These are phyloP conservation scores for Podospora conica DNA, from an alignment of 495 filamentous ascomycete species.

Conservation along the genomic window DNA sequence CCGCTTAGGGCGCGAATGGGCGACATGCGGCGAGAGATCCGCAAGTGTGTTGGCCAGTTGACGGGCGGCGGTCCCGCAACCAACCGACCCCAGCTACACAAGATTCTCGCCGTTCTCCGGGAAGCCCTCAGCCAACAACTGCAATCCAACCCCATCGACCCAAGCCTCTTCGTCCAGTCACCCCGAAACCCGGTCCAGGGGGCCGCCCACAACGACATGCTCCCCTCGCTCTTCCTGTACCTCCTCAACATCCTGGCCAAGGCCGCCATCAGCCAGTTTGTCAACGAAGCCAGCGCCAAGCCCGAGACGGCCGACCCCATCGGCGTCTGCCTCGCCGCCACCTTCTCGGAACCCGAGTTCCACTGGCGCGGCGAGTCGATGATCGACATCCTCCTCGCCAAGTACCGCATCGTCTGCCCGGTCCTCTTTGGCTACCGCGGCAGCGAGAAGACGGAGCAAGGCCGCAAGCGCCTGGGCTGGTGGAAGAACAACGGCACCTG, in stretches of 20 bases:
- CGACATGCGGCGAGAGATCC: conserved; percentile 66
- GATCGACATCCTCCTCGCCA: conserved; percentile 83
- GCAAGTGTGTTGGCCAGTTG: conserved; percentile 67
- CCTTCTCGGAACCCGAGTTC: conserved; percentile 64
- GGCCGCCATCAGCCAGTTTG: conserved; percentile 64
- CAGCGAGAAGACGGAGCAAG: conserved; percentile 64
- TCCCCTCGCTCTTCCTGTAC: conserved; percentile 71
- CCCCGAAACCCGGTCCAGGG: conserved; percentile 49
- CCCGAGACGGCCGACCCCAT: conserved; percentile 72
- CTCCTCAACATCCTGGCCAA: conserved; percentile 80
- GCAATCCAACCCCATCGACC: conserved; percentile 54
- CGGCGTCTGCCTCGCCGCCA: conserved; percentile 65
- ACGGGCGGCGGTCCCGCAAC: conserved; percentile 51
- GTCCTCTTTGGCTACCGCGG: conserved; percentile 81
- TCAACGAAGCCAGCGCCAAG: conserved; percentile 64
- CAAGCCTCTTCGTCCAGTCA: conserved; percentile 58
- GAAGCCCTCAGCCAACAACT: conserved; percentile 38
- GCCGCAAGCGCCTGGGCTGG: conserved; percentile 71
- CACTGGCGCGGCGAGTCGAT: conserved; percentile 64
- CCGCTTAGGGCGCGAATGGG: conserved; percentile 60
- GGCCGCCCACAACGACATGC: conserved; percentile 45
- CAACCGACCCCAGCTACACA: conserved; percentile 47
- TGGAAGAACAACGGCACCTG: conserved; percentile 52
- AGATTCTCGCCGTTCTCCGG: conserved; percentile 46
- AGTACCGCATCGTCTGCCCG: conserved; percentile 74